Base-by-base conservation (phyloP, 345 rosid genomes). In the Nasturtium officinale region DNA sequence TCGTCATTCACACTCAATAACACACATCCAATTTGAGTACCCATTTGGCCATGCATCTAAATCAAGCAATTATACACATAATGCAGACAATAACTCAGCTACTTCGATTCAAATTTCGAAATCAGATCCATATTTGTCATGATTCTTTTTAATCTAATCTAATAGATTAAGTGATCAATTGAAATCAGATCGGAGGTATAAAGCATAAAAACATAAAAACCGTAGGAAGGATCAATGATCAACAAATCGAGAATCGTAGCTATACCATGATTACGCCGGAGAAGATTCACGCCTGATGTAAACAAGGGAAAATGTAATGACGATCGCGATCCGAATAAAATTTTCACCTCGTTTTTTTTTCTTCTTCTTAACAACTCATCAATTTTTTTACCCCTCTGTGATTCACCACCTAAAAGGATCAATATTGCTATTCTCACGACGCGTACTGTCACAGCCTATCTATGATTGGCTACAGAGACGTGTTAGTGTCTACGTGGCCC, bases 191-290 rank as follows among this genome's bases (percentile, higher is more conserved):
- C 67, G 21, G 68, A 61, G 9, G 6, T 2, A 38, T 17, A 38
- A 11, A 6, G 7, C 6, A 23, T 47, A n/a, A 52, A 43, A 52
- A 63, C 18, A 40, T n/a, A n/a, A n/a, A n/a, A 43, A 52, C 2
- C 3, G 20, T 33, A 59, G 5, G 6, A 70, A 40, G n/a, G 2
- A 26, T 11, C 7, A 48, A n/a, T n/a, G n/a, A n/a, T 48, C 11
- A 0, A 6, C 3, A 16, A 51, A 61, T 40, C 9, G 61, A 28
- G 43, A 61, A 72, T 40, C 33, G 43, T 4, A 12, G 6, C 21
- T 7, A 21, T 74, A 74, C 72, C 77, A 74, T 74, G 51, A 65
- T 65, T 46, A 54, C 57, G 58, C 48, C 57, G 71, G 56, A 42
- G 57, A 11, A 42, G 55, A 38, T 43, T 53, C 29, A 30, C 17